A percentile compares a stretch with the other conserved stretches of the same genome.
These are phyloP conservation scores for Fusarium lateritium DNA, from an alignment of 2,329 filamentous ascomycete genomes.

Conservation along the genomic window DNA sequence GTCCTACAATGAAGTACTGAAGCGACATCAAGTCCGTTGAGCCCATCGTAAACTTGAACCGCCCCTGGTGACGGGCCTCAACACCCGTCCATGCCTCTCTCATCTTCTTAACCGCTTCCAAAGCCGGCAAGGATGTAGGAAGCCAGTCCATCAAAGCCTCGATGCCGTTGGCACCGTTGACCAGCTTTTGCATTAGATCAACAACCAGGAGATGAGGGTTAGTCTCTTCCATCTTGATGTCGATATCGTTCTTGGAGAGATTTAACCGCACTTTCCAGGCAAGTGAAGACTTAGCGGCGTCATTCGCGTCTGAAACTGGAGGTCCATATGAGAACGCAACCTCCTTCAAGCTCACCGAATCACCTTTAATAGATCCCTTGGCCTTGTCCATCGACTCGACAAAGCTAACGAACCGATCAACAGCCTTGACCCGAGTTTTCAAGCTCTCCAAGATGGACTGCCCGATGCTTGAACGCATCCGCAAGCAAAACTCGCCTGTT, in stretches of 20 bases:
- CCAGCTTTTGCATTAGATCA: constrained; percentile 70
- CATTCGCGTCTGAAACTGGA: constrained; percentile 12
- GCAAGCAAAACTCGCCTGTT: constrained; percentile 74
- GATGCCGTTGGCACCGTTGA: constrained; percentile 69
- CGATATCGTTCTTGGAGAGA: constrained; percentile 68
- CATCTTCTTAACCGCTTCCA: constrained; percentile 72
- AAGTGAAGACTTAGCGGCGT: constrained; percentile 23
- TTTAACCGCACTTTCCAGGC: constrained; percentile 71
- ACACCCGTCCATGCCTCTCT: constrained; percentile 67
- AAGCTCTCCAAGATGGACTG: constrained; percentile 72
- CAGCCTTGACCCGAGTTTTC: constrained; percentile 71
- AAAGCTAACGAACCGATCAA: constrained; percentile 80
- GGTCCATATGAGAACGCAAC: constrained; percentile 79
- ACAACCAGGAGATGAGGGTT: constrained; percentile 78
- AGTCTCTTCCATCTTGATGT: constrained; percentile 70
- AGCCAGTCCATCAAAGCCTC: constrained; percentile 69
- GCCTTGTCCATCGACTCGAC: constrained; percentile 74
- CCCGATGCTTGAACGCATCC: constrained; percentile 71
- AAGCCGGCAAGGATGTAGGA: constrained; percentile 74
- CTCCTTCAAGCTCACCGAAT: constrained; percentile 72
- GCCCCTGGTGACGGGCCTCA: constrained; percentile 60
- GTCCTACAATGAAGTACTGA: constrained; percentile 62
- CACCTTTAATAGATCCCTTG: constrained; percentile 68
- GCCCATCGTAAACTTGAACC: constrained; percentile 66
- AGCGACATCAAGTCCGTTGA: constrained; percentile 71